A percentile compares a stretch with the other conserved stretches of the same genome.
Conservation (phyloP, 2,329 filamentous ascomycete genomes). For the Talaromyces funiculosus region DNA sequence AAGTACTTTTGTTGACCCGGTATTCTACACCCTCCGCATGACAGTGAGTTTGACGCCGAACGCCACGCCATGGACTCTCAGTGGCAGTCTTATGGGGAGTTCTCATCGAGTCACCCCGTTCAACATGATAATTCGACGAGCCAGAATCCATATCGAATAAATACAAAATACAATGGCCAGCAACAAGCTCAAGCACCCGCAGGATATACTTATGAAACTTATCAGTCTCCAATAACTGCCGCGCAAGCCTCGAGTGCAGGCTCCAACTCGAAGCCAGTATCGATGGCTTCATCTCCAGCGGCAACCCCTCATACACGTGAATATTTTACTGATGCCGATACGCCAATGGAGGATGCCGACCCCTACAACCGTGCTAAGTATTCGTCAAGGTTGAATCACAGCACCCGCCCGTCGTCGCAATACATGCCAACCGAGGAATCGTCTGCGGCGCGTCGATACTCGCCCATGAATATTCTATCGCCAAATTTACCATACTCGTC, state of each 20-base stretch:
- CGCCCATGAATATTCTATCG: constrained; percentile 86
- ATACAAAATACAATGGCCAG: constrained; percentile 46
- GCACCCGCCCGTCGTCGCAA: constrained; percentile 65
- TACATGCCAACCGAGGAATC: constrained; percentile 69
- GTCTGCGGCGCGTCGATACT: constrained; percentile 83
- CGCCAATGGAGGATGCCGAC: constrained; percentile 85
- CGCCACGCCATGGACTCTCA: constrained; percentile 49
- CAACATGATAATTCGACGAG: constrained; percentile 56
- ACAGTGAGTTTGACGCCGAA: constrained; percentile 5
- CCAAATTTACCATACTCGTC: constrained; percentile 71
- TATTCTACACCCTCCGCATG: constrained; percentile 12
- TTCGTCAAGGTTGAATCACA: constrained; percentile 68
- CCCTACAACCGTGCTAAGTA: constrained; percentile 84
- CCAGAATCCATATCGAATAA: constrained; percentile 45
- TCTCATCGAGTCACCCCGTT: constrained; percentile 54
- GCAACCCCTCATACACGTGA: constrained; percentile 60
- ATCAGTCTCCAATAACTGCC: constrained; percentile 44
- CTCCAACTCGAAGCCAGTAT: constrained; percentile 45
- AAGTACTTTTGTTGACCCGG: neutral
- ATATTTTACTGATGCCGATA: constrained; percentile 61
- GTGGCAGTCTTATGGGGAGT: constrained; percentile 64
- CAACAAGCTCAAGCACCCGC: constrained; percentile 48
- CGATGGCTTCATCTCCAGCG: constrained; percentile 56
- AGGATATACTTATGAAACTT: constrained; percentile 64
- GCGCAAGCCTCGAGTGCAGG: constrained; percentile 30